Conservation (phyloP, 2,329 filamentous ascomycete species). For the Fusarium guadeloupense region DNA sequence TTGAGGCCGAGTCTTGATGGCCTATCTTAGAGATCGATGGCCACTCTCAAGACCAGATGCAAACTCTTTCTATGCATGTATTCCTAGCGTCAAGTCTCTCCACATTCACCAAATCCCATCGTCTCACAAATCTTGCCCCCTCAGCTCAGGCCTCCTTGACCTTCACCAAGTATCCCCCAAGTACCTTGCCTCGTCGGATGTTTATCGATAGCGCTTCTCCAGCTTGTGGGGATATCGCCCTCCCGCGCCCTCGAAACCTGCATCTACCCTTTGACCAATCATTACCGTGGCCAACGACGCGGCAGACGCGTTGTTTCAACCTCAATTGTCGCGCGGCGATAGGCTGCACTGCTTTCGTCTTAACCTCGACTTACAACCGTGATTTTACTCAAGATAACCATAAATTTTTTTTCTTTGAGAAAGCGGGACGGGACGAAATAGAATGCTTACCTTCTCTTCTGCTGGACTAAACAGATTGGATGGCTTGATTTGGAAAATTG, state of each 20-base stretch:
- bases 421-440: constrained; percentile 6
- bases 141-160: constrained; percentile 23
- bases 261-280: constrained; percentile 36
- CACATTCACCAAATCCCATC: neutral
- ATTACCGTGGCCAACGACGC: constrained; percentile 33
- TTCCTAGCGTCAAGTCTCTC: no score
- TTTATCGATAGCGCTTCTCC: constrained; percentile 45
- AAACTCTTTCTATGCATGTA: constrained; percentile 26
- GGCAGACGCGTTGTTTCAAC: constrained; percentile 40
- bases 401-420: neutral
- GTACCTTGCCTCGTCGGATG: constrained; percentile 26
- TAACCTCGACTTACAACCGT: constrained; percentile 5
- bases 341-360: constrained; percentile 11
- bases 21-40: constrained; percentile 20
- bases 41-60: constrained; percentile 37
- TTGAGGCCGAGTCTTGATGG: constrained; percentile 18
- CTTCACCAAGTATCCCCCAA: constrained; percentile 12
- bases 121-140: neutral
- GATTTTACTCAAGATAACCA: constrained; percentile 2
- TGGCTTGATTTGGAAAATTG: constrained; percentile 13
- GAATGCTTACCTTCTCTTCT: constrained; percentile 8
- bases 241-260: constrained; percentile 31
- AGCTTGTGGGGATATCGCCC: constrained; percentile 18
- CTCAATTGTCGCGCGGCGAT: constrained; percentile 26
- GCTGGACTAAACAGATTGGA: neutral